Evolutionary conservation across 2,329 filamentous ascomycete genomes (phyloP), one percentile per base, ranked within the genome.

Genomic region (Verticillium albo-atrum): DNA sequence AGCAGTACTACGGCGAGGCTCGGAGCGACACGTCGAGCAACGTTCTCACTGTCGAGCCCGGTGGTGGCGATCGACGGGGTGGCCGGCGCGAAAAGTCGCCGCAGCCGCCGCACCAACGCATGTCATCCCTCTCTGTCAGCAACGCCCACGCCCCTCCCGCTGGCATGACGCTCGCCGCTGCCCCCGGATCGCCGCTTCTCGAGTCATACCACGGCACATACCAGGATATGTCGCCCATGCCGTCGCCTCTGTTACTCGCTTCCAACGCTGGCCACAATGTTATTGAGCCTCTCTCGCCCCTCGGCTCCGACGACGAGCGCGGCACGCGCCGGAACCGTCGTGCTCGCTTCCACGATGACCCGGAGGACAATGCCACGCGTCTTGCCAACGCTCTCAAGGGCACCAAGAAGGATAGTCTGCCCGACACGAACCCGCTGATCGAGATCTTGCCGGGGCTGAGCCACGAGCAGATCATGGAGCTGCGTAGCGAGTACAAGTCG

Each of bases 201-300:
- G 94, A 98, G 75, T 89, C 95, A 1, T 98, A 98, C 74, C 89
- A 89, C 63, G 94, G 94, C 42, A 97, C 93, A 0, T 98, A 96
- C 68, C 94, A 98, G 74, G 91, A 91, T 60, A 90, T 96, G 67
- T 97, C 93, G 0, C 93, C 94, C 0, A 97, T 97, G 91, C 93
- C 93, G 0, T 92, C 92, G 0, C 91, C 93, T 1, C 78, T 93
- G 26, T 79, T 88, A 67, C 69, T 86, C 4, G 73, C 85, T 3
- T 60, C 62, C 27, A 58, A 62, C 4, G 54, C 25, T 15, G 51
- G 51, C 5, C 47, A 37, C 12, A 30, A 17, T 42, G 35, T 57
- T 6, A 66, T 82, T 27, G 82, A 86, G 37, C 74, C 79, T 1
- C 73, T 86, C 15, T 84, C 82, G 0, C 82, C 85, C 0, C 68